Percentiles rank a stretch among this genome's conserved stretches.
These are phyloP conservation scores for Puccinia triticina DNA, from an alignment of 1,284 basidiomycete species.

Conservation along the genomic window DNA sequence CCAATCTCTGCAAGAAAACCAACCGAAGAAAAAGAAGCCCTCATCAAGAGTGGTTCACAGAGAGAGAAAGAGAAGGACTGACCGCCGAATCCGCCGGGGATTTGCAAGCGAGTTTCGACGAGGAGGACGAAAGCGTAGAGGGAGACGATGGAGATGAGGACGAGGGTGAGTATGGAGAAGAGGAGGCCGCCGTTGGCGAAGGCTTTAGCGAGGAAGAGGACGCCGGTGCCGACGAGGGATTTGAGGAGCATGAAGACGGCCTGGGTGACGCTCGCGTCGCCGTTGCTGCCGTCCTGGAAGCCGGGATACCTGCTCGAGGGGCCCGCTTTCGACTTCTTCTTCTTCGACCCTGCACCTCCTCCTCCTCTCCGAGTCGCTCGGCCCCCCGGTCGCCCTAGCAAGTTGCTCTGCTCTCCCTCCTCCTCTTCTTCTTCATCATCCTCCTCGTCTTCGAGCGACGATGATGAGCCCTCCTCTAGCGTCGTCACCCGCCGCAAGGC, in stretches of 20 bases:
- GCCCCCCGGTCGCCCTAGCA: conserved; percentile 48
- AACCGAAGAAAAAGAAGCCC: background rate
- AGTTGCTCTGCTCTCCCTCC: conserved; percentile 42
- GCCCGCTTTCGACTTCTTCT: background rate
- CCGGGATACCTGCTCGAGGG: conserved; percentile 3
- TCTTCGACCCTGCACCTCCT: background rate
- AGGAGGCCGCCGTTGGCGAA: conserved; percentile 94
- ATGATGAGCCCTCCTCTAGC: conserved; percentile 64
- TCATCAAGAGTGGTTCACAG: background rate
- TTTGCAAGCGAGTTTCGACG: conserved; percentile 82
- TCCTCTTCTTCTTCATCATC: too few species aligned
- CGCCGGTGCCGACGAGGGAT: conserved; percentile 93
- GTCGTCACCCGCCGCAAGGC: conserved; percentile 60
- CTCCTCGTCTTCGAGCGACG: conserved; percentile 23
- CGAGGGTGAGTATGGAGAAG: conserved; percentile 80
- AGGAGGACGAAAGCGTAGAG: conserved; percentile 92
- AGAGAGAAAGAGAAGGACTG: conserved; percentile 54
- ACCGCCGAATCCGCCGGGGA: conserved; percentile 92
- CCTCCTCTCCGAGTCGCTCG: conserved; percentile 47
- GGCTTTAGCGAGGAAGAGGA: conserved; percentile 94
- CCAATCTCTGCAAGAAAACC: conserved; percentile 74
- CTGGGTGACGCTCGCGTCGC: conserved; percentile 83
- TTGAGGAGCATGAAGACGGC: conserved; percentile 91
- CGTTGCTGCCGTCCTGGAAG: conserved; percentile 58
- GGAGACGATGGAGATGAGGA: conserved; percentile 82